Conservation (phyloP, 2,329 filamentous ascomycete genomes). For the Karstenula rhodostoma region DNA sequence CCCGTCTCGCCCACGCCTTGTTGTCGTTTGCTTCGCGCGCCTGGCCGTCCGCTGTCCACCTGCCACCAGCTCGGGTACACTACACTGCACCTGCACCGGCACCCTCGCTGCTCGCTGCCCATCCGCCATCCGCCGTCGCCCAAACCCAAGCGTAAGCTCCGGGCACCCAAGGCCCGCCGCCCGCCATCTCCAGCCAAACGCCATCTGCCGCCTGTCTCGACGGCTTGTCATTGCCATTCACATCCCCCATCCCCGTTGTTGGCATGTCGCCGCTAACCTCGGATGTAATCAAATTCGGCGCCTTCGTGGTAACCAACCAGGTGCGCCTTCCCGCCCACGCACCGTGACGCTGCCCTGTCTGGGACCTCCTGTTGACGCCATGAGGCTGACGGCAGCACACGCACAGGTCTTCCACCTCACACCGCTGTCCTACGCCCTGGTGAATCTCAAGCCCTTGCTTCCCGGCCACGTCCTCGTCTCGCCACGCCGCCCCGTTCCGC, state of each 20-base stretch:
- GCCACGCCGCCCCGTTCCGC: conserved; percentile 71
- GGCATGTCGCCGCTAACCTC: conserved; percentile 50
- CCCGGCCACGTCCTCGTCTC: conserved; percentile 94
- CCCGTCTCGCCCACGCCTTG: conserved; percentile 21
- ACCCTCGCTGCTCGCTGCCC: neutral
- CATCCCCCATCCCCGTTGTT: neutral
- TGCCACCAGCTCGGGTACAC: conserved; percentile 14
- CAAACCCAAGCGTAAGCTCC: too few relatives aligned
- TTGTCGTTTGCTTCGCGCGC: conserved; percentile 2
- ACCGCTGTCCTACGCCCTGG: conserved; percentile 81
- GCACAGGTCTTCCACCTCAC: conserved; percentile 85
- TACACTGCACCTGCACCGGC: neutral
- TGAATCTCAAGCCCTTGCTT: conserved; percentile 94
- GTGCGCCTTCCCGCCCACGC: conserved; percentile 35
- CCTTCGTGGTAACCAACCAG: conserved; percentile 56
- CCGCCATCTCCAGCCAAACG: conserved; percentile 10
- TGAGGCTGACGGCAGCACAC: conserved; percentile 48
- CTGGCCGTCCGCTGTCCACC: conserved; percentile 7
- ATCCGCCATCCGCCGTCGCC: neutral
- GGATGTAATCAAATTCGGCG: conserved; percentile 53
- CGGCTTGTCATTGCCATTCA: neutral
- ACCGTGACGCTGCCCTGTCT: conserved; percentile 6
- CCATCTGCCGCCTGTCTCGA: neutral
- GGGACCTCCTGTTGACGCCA: neutral
- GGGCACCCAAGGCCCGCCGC: neutral